Evolutionary conservation across 768 basidiomycete species (phyloP).

Genomic region (Hypsizygus marmoreus): DNA sequence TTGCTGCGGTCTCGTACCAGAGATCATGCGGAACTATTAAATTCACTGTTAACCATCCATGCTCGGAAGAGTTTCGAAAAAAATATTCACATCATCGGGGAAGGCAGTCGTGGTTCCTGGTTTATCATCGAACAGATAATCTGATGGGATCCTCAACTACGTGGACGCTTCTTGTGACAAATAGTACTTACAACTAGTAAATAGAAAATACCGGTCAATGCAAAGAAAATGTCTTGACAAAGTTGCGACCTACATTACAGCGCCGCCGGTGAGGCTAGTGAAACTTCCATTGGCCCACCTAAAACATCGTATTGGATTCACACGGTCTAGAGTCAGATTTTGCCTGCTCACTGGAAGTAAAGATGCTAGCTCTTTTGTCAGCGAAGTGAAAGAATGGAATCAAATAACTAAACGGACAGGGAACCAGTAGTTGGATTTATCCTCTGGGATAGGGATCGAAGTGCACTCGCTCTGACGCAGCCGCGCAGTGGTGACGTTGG

Average conservation of each 20-base stretch:
- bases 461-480: conserved; percentile 52
- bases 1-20: conserved; percentile 34
- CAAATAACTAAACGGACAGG: conserved; percentile 36
- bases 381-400: conserved; percentile 16
- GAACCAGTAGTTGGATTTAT: conserved; percentile 57
- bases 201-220: too few species aligned
- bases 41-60: conserved; percentile 4
- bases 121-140: conserved; percentile 50
- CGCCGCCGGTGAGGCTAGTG: conserved; percentile 41
- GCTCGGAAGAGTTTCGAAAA: conserved; percentile 1
- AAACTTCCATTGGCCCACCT: conserved; percentile 54
- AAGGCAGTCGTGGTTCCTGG: conserved; percentile 52
- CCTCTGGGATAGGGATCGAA: conserved; percentile 52
- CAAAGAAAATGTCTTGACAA: background rate
- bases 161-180: too few species aligned
- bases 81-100: conserved; percentile 55
- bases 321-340: too few species aligned
- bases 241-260: conserved; percentile 41
- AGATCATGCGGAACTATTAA: conserved; percentile 55
- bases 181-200: too few species aligned
- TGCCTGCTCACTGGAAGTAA: conserved; percentile 47
- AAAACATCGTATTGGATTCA: background rate
- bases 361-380: too few species aligned
- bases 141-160: conserved; percentile 28
- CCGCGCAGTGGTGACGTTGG: conserved; percentile 38